Evolutionary conservation across 805 yeast species (phyloP).

Genomic region (Kodamaea nitidulidarum): DNA sequence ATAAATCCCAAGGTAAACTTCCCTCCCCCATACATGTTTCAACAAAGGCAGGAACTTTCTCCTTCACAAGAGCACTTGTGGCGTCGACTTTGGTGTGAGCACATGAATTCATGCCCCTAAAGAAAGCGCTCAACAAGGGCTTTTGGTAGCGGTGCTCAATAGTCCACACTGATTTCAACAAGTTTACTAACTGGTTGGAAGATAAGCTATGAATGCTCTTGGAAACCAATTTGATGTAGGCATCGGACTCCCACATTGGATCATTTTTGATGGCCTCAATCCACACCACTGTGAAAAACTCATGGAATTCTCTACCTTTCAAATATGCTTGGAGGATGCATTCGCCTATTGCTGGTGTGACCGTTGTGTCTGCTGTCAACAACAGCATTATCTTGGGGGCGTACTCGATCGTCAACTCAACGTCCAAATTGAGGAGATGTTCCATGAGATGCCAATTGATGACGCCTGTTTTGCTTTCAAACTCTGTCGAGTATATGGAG

Average conservation of each 20-base stretch:
- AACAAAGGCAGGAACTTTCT: constrained; percentile 10
- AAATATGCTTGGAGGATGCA: constrained; percentile 45
- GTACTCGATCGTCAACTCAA: constrained; percentile 52
- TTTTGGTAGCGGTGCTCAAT: constrained; percentile 6
- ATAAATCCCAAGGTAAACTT: constrained; percentile 41
- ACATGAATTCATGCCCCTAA: constrained; percentile 41
- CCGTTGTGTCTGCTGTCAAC: constrained; percentile 2
- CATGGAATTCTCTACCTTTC: constrained; percentile 53
- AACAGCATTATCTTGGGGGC: constrained; percentile 27
- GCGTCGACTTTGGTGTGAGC: constrained; percentile 17
- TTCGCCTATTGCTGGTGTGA: constrained; percentile 16
- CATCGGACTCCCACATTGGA: constrained; percentile 21
- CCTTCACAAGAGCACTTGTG: constrained; percentile 11
- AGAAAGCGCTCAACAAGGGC: constrained; percentile 18
- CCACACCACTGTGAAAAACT: constrained; percentile 48
- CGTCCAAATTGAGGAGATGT: constrained; percentile 49
- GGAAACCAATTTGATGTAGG: constrained; percentile 37
- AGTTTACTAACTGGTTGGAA: constrained; percentile 34
- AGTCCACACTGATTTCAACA: constrained; percentile 8
- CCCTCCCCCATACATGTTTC: constrained; percentile 10
- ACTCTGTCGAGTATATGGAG: constrained; percentile 31
- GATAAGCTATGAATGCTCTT: constrained; percentile 44
- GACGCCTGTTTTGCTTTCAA: constrained; percentile 13
- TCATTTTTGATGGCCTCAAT: constrained; percentile 19
- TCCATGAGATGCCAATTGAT: constrained; percentile 46